phyloP scores from a whole-genome alignment of 371 early-diverging fungal genomes.

The Haplosporangium sp. region DNA sequence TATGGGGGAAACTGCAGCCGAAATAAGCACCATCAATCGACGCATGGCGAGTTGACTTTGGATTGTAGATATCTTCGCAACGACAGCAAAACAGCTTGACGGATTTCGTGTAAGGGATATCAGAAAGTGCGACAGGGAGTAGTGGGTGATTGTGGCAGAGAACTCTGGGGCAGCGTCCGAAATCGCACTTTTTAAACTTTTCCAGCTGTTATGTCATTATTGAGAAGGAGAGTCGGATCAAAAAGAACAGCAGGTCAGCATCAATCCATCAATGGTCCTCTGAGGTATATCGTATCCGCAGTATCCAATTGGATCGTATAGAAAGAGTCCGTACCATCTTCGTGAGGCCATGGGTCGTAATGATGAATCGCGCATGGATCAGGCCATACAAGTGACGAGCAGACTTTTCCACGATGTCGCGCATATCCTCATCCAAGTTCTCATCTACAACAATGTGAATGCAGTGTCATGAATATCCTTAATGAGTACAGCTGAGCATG shows the following conservation, averaged over 20 bases:
- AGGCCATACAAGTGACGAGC: constrained; percentile 92
- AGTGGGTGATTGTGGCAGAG: constrained; percentile 87
- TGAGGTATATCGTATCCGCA: no score
- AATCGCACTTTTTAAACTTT: constrained; percentile 89
- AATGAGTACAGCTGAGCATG: not conserved
- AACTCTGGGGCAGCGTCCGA: constrained; percentile 96
- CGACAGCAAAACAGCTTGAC: constrained; percentile 94
- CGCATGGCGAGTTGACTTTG: constrained; percentile 83
- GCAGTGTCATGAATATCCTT: not conserved
- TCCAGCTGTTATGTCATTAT: constrained; percentile 65
- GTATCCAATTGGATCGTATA: not conserved
- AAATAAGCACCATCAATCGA: constrained; percentile 97
- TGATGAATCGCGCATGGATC: constrained; percentile 93
- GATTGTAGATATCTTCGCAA: constrained; percentile 96
- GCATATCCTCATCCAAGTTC: constrained; percentile 76
- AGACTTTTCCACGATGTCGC: constrained; percentile 78
- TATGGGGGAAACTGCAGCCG: constrained; percentile 97
- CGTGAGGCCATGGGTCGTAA: constrained; percentile 87
- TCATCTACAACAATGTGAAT: constrained; percentile 58
- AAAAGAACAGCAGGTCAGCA: not conserved
- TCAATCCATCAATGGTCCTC: not conserved
- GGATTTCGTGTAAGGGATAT: constrained; percentile 81
- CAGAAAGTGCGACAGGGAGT: constrained; percentile 92
- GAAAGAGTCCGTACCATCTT: constrained; percentile 76
- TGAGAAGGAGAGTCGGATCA: not conserved